phyloP scores from a whole-genome alignment of 2,329 filamentous ascomycete genomes.

The Alternaria brassicae region DNA sequence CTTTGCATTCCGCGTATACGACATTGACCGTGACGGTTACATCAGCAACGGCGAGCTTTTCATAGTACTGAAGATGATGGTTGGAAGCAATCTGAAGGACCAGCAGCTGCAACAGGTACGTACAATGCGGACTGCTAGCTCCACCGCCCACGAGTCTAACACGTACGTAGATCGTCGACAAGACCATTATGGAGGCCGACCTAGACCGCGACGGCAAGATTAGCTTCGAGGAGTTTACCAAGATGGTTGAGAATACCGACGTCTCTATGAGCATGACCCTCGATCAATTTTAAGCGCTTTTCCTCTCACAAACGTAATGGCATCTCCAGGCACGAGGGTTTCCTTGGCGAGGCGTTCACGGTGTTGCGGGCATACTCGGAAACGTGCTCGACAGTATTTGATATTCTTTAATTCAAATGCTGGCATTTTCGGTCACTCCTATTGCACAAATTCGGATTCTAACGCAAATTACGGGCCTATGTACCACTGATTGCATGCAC shows the following conservation, averaged over 20 bases:
- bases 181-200: conserved; percentile 99
- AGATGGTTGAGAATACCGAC: conserved; percentile 97
- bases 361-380: conserved; percentile 29
- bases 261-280: conserved; percentile 73
- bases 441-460: background rate
- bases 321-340: conserved; percentile 25
- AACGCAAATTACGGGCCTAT: background rate
- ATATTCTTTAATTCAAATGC: conserved; percentile 39
- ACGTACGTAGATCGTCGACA: conserved; percentile 83
- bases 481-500: background rate
- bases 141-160: conserved; percentile 11
- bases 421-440: background rate
- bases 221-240: conserved; percentile 97
- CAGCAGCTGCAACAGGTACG: conserved; percentile 87
- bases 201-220: conserved; percentile 96
- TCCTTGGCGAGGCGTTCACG: conserved; percentile 47
- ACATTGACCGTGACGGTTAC: conserved; percentile 97
- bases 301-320: conserved; percentile 21
- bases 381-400: conserved; percentile 31
- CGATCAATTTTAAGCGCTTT: conserved; percentile 56
- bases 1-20: conserved; percentile 99
- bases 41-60: conserved; percentile 99
- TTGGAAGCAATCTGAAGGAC: conserved; percentile 98
- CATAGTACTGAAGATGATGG: conserved; percentile 99
- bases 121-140: background rate